Evolutionary conservation across 768 basidiomycete species (phyloP).

Genomic region (Tricholoma sp.): DNA sequence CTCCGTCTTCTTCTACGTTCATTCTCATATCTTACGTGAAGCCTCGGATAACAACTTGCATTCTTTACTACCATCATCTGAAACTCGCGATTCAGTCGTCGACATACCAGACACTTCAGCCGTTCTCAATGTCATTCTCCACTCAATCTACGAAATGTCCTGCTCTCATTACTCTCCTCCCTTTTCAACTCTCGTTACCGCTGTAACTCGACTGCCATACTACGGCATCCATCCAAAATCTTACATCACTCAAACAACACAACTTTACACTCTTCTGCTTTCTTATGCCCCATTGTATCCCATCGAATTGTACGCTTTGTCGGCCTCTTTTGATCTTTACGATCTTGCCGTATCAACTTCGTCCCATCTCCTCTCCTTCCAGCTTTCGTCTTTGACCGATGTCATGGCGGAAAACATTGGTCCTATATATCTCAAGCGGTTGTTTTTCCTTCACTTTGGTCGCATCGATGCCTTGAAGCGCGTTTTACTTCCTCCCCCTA

Average conservation of each 20-base stretch:
- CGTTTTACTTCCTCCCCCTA: constrained; percentile 68
- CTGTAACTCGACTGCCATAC: constrained; percentile 48
- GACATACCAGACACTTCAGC: constrained; percentile 54
- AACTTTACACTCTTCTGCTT: constrained; percentile 57
- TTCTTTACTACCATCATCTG: constrained; percentile 41
- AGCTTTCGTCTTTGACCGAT: constrained; percentile 65
- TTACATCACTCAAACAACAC: constrained; percentile 44
- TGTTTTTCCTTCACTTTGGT: constrained; percentile 83
- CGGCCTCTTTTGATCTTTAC: constrained; percentile 60
- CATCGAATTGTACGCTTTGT: constrained; percentile 67
- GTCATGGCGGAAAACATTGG: constrained; percentile 67
- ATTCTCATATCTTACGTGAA: constrained; percentile 50
- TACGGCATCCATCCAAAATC: constrained; percentile 58
- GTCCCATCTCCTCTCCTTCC: constrained; percentile 67
- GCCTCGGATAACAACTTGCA: constrained; percentile 65
- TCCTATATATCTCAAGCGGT: constrained; percentile 69
- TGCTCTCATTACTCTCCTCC: constrained; percentile 72
- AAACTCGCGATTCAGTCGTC: constrained; percentile 51
- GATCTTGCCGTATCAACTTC: constrained; percentile 75
- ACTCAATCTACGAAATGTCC: constrained; percentile 66
- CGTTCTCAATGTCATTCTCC: constrained; percentile 68
- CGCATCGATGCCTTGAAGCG: constrained; percentile 79
- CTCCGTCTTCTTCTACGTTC: constrained; percentile 81
- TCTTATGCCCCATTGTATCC: constrained; percentile 65
- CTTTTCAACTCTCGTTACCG: constrained; percentile 49